Evolutionary conservation across 208 protist species (phyloP).

Genomic region (Endotrypanum monterogeii): DNA sequence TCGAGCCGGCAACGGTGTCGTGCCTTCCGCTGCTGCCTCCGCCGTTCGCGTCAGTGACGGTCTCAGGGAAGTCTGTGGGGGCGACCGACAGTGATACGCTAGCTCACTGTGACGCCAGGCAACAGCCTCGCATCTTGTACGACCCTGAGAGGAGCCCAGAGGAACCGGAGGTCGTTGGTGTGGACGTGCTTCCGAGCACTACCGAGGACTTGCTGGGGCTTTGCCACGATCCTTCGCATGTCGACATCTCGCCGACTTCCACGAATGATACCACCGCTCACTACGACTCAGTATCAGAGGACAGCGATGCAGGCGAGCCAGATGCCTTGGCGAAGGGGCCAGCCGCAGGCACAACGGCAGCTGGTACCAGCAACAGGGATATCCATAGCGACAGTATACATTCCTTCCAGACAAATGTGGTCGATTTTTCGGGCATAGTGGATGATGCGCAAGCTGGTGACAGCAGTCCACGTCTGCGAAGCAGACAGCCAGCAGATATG

Average conservation of each 20-base stretch:
- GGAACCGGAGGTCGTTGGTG: neutral
- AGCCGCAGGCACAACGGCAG: neutral
- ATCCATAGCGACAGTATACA: neutral
- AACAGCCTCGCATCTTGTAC: neutral
- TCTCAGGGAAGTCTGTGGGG: neutral
- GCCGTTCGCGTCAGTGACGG: neutral
- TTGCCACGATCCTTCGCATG: neutral
- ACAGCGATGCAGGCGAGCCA: neutral
- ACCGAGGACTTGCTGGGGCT: neutral
- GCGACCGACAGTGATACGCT: neutral
- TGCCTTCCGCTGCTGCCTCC: constrained; percentile 9
- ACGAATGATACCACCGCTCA: constrained; percentile 23
- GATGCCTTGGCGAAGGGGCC: constrained; percentile 4
- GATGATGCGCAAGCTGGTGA: neutral
- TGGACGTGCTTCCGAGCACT: constrained; percentile 2
- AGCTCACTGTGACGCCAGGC: neutral
- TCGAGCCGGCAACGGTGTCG: constrained; percentile 10
- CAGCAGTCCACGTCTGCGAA: neutral
- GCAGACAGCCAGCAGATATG: neutral
- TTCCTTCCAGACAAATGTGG: neutral
- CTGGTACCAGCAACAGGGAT: neutral
- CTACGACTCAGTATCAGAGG: constrained; percentile 5
- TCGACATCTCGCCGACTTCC: constrained; percentile 16
- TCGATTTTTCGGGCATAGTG: neutral
- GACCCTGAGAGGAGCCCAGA: constrained; percentile 1